These are phyloP conservation scores for Solanum commersonii DNA, from an alignment of 257 asterid genomes.

Conservation along the genomic window DNA sequence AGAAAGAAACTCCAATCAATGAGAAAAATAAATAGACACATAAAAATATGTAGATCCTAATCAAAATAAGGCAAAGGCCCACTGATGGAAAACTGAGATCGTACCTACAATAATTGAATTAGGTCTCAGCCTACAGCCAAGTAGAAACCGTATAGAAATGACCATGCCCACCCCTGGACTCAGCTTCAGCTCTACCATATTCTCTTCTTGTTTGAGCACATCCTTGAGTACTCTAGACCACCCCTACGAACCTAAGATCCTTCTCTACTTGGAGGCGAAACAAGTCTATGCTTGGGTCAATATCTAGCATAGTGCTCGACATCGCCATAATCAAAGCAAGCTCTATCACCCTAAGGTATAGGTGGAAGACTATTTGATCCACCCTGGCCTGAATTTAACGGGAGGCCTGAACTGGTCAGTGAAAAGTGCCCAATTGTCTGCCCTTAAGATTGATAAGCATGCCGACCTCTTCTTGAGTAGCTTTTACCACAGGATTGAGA, in stretches of 20 bases:
- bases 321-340: neutral
- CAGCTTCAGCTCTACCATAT: too few relatives aligned
- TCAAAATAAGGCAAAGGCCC: neutral
- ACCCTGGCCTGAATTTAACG: too few relatives aligned
- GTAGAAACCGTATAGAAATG: neutral
- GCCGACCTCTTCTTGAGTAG: neutral
- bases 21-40: neutral
- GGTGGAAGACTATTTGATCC: neutral
- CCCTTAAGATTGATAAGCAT: neutral
- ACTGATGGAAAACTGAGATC: neutral
- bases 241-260: neutral
- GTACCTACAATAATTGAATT: neutral
- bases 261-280: neutral
- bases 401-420: neutral
- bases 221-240: neutral
- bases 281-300: neutral
- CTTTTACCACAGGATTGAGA: neutral
- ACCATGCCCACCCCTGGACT: neutral
- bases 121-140: neutral
- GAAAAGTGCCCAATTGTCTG: too few relatives aligned
- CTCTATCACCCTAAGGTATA: neutral
- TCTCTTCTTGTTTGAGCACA: neutral
- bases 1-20: neutral
- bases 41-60: too few relatives aligned
- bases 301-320: neutral